Evolutionary conservation across 2,329 filamentous ascomycete species (phyloP).

Genomic region (Zasmidium citrigriseum): DNA sequence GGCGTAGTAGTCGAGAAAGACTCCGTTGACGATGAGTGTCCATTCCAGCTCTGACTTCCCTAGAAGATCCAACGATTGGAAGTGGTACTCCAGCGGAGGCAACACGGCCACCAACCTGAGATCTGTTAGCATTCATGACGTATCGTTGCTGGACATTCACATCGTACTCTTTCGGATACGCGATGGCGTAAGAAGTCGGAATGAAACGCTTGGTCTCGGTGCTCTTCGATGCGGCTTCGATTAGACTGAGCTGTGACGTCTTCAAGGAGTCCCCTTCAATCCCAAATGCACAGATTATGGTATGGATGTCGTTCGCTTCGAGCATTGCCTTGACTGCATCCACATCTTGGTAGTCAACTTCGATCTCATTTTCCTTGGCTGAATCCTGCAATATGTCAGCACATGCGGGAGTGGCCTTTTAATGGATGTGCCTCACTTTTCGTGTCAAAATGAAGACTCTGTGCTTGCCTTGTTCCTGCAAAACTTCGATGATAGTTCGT

Average conservation of each 20-base stretch:
- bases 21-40: conserved; percentile 29
- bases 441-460: conserved; percentile 19
- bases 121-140: background rate
- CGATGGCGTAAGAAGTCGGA: conserved; percentile 12
- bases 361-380: background rate
- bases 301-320: conserved; percentile 15
- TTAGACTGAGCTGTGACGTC: conserved; percentile 17
- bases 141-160: background rate
- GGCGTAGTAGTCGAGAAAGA: conserved; percentile 36
- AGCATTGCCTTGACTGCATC: conserved; percentile 3
- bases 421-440: no score
- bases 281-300: conserved; percentile 19
- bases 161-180: background rate
- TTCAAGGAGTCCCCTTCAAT: conserved; percentile 3
- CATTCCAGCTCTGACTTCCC: conserved; percentile 30
- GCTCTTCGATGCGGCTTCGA: conserved; percentile 14
- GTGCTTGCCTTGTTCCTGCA: conserved; percentile 15
- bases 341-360: background rate
- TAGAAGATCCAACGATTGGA: conserved; percentile 18
- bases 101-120: background rate
- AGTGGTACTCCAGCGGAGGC: conserved; percentile 6
- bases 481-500: conserved; percentile 17
- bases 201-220: conserved; percentile 16
- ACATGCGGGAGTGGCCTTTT: no score
- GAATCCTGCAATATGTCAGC: no score